These are phyloP conservation scores for Myxozyma udenii DNA, from an alignment of 805 yeast species.

Conservation along the genomic window DNA sequence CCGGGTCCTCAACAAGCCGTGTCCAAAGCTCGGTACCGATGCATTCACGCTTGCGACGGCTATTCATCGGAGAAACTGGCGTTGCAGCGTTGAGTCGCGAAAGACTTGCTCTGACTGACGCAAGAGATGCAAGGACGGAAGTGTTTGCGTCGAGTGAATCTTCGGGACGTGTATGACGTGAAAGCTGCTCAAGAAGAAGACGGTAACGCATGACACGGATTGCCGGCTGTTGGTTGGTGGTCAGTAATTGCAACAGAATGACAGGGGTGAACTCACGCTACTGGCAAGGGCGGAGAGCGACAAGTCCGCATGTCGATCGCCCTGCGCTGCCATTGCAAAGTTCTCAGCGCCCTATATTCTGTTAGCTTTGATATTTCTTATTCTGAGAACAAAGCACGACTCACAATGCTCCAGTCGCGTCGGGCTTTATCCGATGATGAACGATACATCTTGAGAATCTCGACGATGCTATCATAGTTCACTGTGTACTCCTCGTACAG, in stretches of 20 bases:
- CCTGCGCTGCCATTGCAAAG: slow-evolving; percentile 15
- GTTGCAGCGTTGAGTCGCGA: slow-evolving; percentile 6
- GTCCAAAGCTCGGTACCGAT: slow-evolving; percentile 17
- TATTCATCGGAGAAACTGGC: background rate
- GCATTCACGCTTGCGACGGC: background rate
- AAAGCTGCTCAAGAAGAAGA: slow-evolving; percentile 18
- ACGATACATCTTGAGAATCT: slow-evolving; percentile 15
- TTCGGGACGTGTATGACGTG: slow-evolving; percentile 11
- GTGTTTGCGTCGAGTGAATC: slow-evolving; percentile 16
- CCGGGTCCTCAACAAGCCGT: slow-evolving; percentile 11
- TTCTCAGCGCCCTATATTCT: slow-evolving; percentile 14
- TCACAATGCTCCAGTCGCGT: slow-evolving; percentile 22
- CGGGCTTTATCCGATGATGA: slow-evolving; percentile 4
- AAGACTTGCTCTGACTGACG: slow-evolving; percentile 6
- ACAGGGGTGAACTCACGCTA: slow-evolving; percentile 2
- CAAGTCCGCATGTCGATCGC: slow-evolving; percentile 12
- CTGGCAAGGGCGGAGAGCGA: slow-evolving; percentile 18
- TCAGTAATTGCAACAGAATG: background rate
- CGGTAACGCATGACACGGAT: slow-evolving; percentile 19
- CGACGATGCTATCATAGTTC: slow-evolving; percentile 20
- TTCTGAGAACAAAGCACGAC: background rate
- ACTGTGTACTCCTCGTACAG: slow-evolving; percentile 23
- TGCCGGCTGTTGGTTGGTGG: slow-evolving; percentile 14
- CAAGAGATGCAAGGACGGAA: slow-evolving; percentile 3
- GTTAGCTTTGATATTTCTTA: background rate